Percentiles rank a stretch among this genome's conserved stretches.
These are phyloP conservation scores for Scheffersomyces ergatensis DNA, from an alignment of 805 yeast species.

Conservation along the genomic window DNA sequence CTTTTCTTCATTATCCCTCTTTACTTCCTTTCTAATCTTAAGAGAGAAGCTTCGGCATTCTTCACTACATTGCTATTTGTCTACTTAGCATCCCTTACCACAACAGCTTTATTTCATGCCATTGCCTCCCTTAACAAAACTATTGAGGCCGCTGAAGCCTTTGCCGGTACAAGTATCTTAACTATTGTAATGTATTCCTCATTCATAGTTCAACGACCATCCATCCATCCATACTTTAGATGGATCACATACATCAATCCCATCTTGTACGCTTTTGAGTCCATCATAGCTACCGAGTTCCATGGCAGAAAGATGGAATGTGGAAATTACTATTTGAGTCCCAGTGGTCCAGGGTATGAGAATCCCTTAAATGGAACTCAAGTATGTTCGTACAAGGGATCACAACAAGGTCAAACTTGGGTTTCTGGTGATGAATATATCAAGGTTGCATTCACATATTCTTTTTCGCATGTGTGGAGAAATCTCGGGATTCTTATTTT, in stretches of 20 bases:
- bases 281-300: constrained; percentile 26
- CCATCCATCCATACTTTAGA: constrained; percentile 33
- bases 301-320: constrained; percentile 29
- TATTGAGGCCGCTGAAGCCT: constrained; percentile 55
- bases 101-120: constrained; percentile 51
- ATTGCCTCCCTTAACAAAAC: constrained; percentile 52
- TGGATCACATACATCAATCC: constrained; percentile 40
- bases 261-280: constrained; percentile 26
- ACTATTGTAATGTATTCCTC: constrained; percentile 27
- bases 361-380: constrained; percentile 13
- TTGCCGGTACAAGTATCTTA: constrained; percentile 47
- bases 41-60: constrained; percentile 53
- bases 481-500: constrained; percentile 45
- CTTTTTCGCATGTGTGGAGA: constrained; percentile 45
- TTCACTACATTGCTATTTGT: constrained; percentile 48
- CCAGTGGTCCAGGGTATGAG: constrained; percentile 22
- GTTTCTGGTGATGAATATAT: constrained; percentile 34
- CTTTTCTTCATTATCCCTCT: constrained; percentile 21
- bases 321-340: constrained; percentile 16
- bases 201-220: constrained; percentile 28
- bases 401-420: constrained; percentile 16
- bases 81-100: constrained; percentile 48
- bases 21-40: constrained; percentile 36
- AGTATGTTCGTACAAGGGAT: constrained; percentile 16
- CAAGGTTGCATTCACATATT: constrained; percentile 27